Evolutionary conservation across 768 basidiomycete genomes (phyloP).

Genomic region (Rhodosporidiobolus sp.): DNA sequence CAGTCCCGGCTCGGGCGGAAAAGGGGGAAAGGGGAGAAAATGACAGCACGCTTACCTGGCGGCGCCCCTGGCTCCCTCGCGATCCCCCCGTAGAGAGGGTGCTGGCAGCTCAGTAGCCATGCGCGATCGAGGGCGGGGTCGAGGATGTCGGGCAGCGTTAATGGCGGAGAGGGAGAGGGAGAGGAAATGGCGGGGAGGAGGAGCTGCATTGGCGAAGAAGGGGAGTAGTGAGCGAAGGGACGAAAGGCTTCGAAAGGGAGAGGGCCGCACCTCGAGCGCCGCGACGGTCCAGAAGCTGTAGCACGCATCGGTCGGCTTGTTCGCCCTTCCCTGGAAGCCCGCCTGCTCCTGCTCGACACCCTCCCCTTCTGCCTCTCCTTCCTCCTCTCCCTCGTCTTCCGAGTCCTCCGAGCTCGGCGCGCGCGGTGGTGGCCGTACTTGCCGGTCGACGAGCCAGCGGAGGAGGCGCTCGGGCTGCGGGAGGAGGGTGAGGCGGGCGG

Average conservation of each 20-base stretch:
- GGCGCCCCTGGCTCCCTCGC: conserved; percentile 74
- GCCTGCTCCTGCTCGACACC: conserved; percentile 51
- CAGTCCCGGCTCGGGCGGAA: not conserved
- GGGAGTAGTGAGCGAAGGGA: conserved; percentile 1
- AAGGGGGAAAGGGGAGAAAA: conserved; percentile 11
- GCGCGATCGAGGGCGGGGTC: conserved; percentile 58
- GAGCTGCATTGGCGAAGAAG: conserved; percentile 10
- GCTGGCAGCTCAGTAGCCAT: conserved; percentile 76
- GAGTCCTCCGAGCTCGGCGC: not conserved
- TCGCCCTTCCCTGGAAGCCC: conserved; percentile 83
- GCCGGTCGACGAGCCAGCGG: conserved; percentile 74
- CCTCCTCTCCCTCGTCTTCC: not conserved
- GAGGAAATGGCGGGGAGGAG: conserved; percentile 9
- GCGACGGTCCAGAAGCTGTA: conserved; percentile 96
- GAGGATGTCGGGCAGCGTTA: conserved; percentile 45
- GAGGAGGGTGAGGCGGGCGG: conserved; percentile 47
- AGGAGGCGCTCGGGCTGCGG: conserved; percentile 58
- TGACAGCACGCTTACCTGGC: conserved; percentile 60
- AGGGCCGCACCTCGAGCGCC: conserved; percentile 61
- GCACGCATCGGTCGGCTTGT: conserved; percentile 84
- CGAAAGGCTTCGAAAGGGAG: not conserved
- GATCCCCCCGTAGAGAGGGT: conserved; percentile 75
- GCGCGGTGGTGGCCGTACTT: conserved; percentile 49
- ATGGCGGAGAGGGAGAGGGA: not conserved
- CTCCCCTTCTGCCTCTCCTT: not conserved